Conservation (phyloP, 75 land plant genomes). For the Pseudotsuga menziesii region DNA sequence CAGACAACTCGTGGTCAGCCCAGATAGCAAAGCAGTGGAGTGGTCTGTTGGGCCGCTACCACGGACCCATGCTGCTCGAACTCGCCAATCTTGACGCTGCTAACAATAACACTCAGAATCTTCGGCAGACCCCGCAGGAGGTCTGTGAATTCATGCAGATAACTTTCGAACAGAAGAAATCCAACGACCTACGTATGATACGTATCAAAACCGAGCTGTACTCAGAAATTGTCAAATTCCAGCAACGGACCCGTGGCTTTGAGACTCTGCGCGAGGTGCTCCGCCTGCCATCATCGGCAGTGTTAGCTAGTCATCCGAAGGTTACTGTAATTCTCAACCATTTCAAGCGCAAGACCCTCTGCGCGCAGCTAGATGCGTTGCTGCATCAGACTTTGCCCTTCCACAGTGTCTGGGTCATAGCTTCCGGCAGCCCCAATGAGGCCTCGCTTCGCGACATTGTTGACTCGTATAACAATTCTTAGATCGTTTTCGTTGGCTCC, state of each 20-base stretch:
- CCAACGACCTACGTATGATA: slow-evolving; percentile 26
- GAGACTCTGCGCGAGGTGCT: slow-evolving; percentile 38
- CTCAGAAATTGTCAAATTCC: slow-evolving; percentile 31
- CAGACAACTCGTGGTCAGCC: slow-evolving; percentile 61
- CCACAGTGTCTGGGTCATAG: slow-evolving; percentile 40
- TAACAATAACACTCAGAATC: too few species aligned
- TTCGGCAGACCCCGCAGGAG: background rate
- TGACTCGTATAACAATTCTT: slow-evolving; percentile 28
- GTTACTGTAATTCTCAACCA: slow-evolving; percentile 35
- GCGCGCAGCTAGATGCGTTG: slow-evolving; percentile 35
- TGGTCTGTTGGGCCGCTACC: too few species aligned
- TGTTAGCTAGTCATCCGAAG: slow-evolving; percentile 5
- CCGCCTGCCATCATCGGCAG: slow-evolving; percentile 20
- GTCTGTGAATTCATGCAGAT: slow-evolving; percentile 28
- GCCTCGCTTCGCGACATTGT: slow-evolving; percentile 14
- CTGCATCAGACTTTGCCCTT: slow-evolving; percentile 29
- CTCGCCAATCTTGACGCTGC: too few species aligned
- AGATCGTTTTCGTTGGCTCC: slow-evolving; percentile 30
- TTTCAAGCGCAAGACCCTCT: slow-evolving; percentile 34
- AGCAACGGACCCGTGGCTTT: slow-evolving; percentile 18
- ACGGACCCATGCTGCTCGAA: too few species aligned
- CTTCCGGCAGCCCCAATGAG: slow-evolving; percentile 32
- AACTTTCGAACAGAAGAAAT: slow-evolving; percentile 37
- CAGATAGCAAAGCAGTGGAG: slow-evolving; percentile 32
- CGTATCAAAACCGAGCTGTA: too few species aligned